These are phyloP conservation scores for Boletus vinaceobasis DNA, from an alignment of 768 basidiomycete species.

Conservation along the genomic window DNA sequence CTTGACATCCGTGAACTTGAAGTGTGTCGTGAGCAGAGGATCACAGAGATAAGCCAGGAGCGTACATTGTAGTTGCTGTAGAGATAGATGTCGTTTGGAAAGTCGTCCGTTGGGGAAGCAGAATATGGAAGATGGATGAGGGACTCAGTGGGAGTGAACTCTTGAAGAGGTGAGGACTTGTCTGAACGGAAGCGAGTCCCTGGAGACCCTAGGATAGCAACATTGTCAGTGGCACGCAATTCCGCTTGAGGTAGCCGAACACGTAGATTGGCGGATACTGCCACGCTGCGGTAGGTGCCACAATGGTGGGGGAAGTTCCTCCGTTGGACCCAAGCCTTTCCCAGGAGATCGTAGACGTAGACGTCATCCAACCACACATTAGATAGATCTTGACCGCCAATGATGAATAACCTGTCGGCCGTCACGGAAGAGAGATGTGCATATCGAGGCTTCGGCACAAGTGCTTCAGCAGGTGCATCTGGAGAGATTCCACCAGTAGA, in stretches of 20 bases:
- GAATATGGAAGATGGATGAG: slow-evolving; percentile 78
- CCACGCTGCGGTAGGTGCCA: slow-evolving; percentile 93
- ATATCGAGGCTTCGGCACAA: slow-evolving; percentile 82
- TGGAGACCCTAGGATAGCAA: slow-evolving; percentile 48
- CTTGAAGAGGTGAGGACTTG: slow-evolving; percentile 40
- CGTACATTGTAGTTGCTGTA: slow-evolving; percentile 96
- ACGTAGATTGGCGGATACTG: slow-evolving; percentile 65
- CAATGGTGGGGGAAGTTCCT: slow-evolving; percentile 89
- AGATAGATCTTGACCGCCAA: slow-evolving; percentile 92
- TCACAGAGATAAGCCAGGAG: slow-evolving; percentile 9
- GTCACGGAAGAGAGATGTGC: slow-evolving; percentile 92
- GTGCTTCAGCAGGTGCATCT: slow-evolving; percentile 41
- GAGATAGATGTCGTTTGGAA: slow-evolving; percentile 82
- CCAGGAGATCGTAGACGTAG: slow-evolving; percentile 78
- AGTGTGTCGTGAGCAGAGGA: slow-evolving; percentile 8
- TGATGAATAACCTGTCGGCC: slow-evolving; percentile 79
- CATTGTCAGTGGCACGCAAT: slow-evolving; percentile 36
- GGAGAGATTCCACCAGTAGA: slow-evolving; percentile 29
- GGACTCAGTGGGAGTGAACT: slow-evolving; percentile 55
- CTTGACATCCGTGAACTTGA: slow-evolving; percentile 88
- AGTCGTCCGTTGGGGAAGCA: slow-evolving; percentile 62
- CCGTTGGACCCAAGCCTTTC: slow-evolving; percentile 73
- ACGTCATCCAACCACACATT: slow-evolving; percentile 95
- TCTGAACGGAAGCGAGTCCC: slow-evolving; percentile 58
- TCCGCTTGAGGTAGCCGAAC: slow-evolving; percentile 72